Base-by-base conservation (phyloP, 2,329 filamentous ascomycete species). In the Fusarium zealandicum region DNA sequence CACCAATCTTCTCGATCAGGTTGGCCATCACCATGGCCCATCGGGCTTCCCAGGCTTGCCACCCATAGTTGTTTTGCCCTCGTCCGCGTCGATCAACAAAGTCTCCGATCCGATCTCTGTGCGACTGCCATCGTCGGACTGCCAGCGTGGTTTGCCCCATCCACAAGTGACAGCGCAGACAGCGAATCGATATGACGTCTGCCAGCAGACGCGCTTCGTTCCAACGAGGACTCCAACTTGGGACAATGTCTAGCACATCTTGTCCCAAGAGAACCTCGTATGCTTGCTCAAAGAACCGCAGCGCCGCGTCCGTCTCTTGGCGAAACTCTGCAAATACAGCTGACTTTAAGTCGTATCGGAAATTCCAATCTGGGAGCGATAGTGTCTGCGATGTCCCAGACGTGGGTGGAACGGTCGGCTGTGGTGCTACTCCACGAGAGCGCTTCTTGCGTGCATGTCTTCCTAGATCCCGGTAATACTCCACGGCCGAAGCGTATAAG, bases 401-500 rank as follows among this genome's bases (percentile, higher is more conserved):
- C 0, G 90, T 93, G 1, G 92, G 91, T 5, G 92, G 90, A 27
- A 91, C 82, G 6, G 92, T 93, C 3, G 93, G 92, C 40, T 89
- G 87, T 10, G 92, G 92, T 12, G 90, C 86, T 14, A 86, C 81
- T 7, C 90, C 89, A 53, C 92, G 84, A 39, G 90, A 89, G 63
- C 90, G 89, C 78, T 98, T 98, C 71, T 95, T 89, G 63, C 93
- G 86, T 9, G 90, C 83, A 77, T 96, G 93, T 54, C 96, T 93
- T n/a, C 92, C 92, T 11, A 98, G 81, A 66, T 99, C 93, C 38
- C 93, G 83, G 72, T 98, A 98, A 73, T 97, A 96, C 66, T 99
- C 95, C 38, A 93, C 78, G 16, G 90, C 86, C 16, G 87, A 80
- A 1, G 87, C 85, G 54, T 93, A 92, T 37, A 97, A 73, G 1